Evolutionary conservation across 148 eudicot species (phyloP).

Genomic region (Rheum nobile): DNA sequence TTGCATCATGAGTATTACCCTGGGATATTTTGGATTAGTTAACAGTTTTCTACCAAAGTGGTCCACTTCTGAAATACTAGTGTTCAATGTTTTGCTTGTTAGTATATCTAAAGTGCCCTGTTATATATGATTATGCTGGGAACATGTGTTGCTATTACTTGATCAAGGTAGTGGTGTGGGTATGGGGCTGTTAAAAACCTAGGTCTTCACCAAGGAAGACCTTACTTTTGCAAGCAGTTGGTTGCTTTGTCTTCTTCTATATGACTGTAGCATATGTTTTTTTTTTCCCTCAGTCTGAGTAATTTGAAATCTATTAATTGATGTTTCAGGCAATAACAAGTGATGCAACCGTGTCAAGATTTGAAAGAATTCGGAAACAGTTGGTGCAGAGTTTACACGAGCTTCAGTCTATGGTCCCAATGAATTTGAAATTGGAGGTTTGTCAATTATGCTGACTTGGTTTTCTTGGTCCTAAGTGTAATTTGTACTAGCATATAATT

Average conservation of each 20-base stretch:
- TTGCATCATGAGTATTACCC: background rate
- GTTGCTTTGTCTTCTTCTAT: background rate
- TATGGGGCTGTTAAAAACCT: background rate
- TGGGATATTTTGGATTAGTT: background rate
- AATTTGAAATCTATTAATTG: background rate
- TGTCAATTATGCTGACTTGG: conserved; percentile 11
- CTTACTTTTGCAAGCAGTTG: background rate
- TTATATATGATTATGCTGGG: background rate
- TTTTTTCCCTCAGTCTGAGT: background rate
- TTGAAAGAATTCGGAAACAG: conserved; percentile 36
- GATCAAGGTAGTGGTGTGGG: background rate
- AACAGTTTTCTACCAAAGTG: background rate
- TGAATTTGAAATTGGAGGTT: conserved; percentile 53
- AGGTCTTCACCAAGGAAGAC: background rate
- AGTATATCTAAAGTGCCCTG: background rate
- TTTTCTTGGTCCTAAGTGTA: background rate
- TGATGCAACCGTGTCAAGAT: conserved; percentile 41
- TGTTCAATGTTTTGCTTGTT: background rate
- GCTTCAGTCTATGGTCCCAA: conserved; percentile 67
- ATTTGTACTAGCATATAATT: background rate
- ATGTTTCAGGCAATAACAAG: conserved; percentile 71
- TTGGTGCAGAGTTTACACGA: conserved; percentile 50
- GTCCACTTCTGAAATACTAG: background rate
- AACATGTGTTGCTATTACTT: background rate
- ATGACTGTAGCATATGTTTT: background rate